Evolutionary conservation across 768 basidiomycete species (phyloP), one percentile per base, ranked within the genome.

Genomic region (Galerina sulciceps): DNA sequence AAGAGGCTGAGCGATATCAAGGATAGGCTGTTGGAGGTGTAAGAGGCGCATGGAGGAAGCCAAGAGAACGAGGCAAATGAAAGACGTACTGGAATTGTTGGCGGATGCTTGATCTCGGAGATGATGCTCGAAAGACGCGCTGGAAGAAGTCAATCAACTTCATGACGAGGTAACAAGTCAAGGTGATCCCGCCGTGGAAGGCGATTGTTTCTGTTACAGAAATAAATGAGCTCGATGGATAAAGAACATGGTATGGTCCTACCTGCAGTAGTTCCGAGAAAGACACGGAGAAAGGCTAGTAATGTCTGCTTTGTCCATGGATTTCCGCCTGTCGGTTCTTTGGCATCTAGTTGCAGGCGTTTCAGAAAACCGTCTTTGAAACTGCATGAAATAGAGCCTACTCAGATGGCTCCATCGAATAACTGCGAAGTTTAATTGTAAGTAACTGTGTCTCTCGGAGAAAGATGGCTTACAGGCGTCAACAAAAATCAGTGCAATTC

Each of bases 391-490:
- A 11, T 8, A 36, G 20, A 53, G 63, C 57, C 4, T 65, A 89
- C 88, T 81, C 1, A 90, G 75, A 62, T 90, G 83, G 35, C 86
- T 85, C 89, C 90, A 93, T 63, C 91, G 78, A 53, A 93, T 91
- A 69, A 91, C 91, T 93, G 59, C 1, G 15, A 38, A 9, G n/a
- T 6, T 10, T 8, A 1, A 40, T 26, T n/a, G 22, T 20, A 20
- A 3, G 26, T 22, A n/a, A 15, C 13, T 2, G 36, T 57, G 55
- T 41, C 41, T 31, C 26, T 0, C 26, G 1, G 40, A 15, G 35
- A 15, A 48, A 10, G 13, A 36, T 13, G 48, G 53, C 61, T 26
- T 26, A 93, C 91, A 92, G 3, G 90, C 87, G 74, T 93, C 91
- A 10, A 91, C 71, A 17, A 85, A 70, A 20, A 90, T 72, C 11